phyloP scores from a whole-genome alignment of 83 land plant genomes.

The Picea abies region DNA sequence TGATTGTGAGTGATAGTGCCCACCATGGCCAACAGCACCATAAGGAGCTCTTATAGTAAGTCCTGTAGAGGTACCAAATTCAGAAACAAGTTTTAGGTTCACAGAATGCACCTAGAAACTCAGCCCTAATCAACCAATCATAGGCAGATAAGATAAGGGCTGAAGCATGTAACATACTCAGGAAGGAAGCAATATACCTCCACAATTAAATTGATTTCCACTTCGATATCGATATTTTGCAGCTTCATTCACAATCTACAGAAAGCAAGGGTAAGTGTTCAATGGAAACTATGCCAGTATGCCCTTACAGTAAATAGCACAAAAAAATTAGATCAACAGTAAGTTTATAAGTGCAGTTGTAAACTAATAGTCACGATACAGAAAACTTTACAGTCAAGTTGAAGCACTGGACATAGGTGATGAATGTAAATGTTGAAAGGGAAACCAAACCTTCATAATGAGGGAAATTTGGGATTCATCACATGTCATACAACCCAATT shows the following conservation, averaged over 20 bases:
- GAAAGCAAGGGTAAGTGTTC: background rate
- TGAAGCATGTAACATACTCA: background rate
- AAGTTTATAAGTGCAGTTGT: background rate
- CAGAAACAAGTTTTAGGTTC: background rate
- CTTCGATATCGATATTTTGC: slow-evolving; percentile 97
- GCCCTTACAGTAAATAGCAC: slow-evolving; percentile 9
- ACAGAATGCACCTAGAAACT: background rate
- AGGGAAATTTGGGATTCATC: too few relatives aligned
- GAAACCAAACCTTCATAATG: too few relatives aligned
- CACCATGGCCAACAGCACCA: slow-evolving; percentile 99
- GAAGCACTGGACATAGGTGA: too few relatives aligned
- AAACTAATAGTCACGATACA: background rate
- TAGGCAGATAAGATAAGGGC: background rate
- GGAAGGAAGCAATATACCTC: slow-evolving; percentile 55
- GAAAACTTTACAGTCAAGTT: background rate
- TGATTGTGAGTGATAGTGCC: slow-evolving; percentile 99
- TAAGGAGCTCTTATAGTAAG: slow-evolving; percentile 96
- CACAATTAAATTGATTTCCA: slow-evolving; percentile 96
- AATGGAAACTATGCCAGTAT: background rate
- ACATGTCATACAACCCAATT: background rate
- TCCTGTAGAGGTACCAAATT: slow-evolving; percentile 43
- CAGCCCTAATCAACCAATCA: background rate
- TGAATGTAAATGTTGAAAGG: too few relatives aligned
- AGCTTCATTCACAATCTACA: slow-evolving; percentile 98
- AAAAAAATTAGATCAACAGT: slow-evolving; percentile 5